A percentile compares a stretch with the other conserved stretches of the same genome.
These are phyloP conservation scores for Salix dunnii DNA, from an alignment of 345 rosid genomes.

Conservation along the genomic window DNA sequence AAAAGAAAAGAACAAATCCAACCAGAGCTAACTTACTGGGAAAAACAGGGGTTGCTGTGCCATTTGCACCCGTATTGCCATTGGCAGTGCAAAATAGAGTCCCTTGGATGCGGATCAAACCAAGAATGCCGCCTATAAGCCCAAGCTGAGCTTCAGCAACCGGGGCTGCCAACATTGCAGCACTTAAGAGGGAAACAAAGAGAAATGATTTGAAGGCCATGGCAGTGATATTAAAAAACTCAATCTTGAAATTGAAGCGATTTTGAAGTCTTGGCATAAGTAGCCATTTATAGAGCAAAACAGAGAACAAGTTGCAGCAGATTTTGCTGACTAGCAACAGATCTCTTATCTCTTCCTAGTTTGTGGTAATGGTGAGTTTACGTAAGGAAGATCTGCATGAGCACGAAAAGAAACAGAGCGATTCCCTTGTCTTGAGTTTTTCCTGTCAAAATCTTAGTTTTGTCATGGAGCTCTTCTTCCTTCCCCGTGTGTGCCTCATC, in stretches of 20 bases:
- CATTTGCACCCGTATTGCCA: conserved; percentile 36
- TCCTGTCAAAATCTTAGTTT: background rate
- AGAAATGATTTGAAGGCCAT: conserved; percentile 34
- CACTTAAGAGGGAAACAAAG: conserved; percentile 19
- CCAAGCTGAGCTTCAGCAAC: conserved; percentile 54
- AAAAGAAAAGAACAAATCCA: no score
- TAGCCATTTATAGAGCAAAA: conserved; percentile 27
- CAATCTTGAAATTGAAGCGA: background rate
- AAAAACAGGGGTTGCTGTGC: conserved; percentile 41
- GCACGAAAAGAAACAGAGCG: background rate
- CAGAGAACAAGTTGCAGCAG: conserved; percentile 32
- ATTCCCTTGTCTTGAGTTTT: background rate
- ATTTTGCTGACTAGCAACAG: background rate
- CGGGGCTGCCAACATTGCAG: conserved; percentile 25
- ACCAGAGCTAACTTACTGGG: conserved; percentile 33
- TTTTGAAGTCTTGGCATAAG: no score
- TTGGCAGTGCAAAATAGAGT: conserved; percentile 44
- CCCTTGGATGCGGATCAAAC: conserved; percentile 45
- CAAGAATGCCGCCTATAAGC: conserved; percentile 29
- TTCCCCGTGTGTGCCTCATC: background rate
- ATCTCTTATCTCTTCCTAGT: background rate
- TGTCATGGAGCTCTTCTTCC: conserved; percentile 7
- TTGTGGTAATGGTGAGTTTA: background rate
- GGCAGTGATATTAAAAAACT: background rate
- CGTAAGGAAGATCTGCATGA: background rate